These are phyloP conservation scores for Beauveria sp. DNA, from an alignment of 2,329 filamentous ascomycete genomes.

Conservation along the genomic window DNA sequence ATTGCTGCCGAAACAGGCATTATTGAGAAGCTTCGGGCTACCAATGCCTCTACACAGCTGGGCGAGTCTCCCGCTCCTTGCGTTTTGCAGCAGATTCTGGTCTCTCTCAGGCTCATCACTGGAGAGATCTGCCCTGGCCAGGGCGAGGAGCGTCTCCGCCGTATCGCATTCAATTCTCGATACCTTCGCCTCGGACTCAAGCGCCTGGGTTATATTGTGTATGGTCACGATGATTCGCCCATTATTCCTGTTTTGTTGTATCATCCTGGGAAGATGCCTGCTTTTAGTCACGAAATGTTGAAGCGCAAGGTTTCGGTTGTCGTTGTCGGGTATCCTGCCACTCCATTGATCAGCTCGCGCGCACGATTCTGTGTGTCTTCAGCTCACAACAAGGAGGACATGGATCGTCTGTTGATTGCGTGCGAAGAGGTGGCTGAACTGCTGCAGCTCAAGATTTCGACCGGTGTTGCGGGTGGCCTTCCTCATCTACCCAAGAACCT, in stretches of 20 bases:
- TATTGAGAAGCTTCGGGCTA: conserved; percentile 82
- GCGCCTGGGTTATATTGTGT: conserved; percentile 92
- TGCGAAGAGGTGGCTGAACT: conserved; percentile 91
- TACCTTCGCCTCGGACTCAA: conserved; percentile 97
- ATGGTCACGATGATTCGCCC: conserved; percentile 94
- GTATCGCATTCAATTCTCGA: conserved; percentile 94
- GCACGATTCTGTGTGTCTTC: conserved; percentile 94
- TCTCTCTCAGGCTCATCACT: conserved; percentile 78
- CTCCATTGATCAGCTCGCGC: conserved; percentile 87
- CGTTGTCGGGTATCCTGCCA: conserved; percentile 94
- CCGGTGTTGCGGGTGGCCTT: conserved; percentile 82
- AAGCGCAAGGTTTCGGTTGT: conserved; percentile 96
- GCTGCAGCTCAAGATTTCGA: conserved; percentile 94
- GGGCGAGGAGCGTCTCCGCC: conserved; percentile 89
- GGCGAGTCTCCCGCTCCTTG: conserved; percentile 84
- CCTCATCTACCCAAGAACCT: conserved; percentile 67
- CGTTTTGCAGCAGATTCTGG: conserved; percentile 84
- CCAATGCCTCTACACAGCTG: conserved; percentile 78
- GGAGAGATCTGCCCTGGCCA: conserved; percentile 85
- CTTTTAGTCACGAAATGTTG: conserved; percentile 98
- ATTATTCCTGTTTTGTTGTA: conserved; percentile 93
- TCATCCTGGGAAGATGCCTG: conserved; percentile 97
- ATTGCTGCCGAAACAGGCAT: conserved; percentile 82
- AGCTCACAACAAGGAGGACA: conserved; percentile 95
- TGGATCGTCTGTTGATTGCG: conserved; percentile 80